Percentiles rank a stretch among this genome's conserved stretches.
Evolutionary conservation across 805 yeast genomes (phyloP).

Genomic region (Ogataea corticis): DNA sequence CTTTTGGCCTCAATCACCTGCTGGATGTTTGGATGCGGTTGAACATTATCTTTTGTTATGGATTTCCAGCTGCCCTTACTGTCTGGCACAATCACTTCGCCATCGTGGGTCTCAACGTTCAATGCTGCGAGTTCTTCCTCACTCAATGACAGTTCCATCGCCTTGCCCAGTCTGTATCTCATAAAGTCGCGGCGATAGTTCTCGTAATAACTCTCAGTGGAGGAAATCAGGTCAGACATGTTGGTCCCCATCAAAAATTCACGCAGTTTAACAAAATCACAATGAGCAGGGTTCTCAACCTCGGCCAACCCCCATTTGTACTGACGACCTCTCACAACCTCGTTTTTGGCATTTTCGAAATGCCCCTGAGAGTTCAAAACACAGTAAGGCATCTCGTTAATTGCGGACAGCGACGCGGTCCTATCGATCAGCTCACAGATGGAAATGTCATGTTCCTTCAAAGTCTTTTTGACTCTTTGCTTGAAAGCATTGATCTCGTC

Average conservation of each 20-base stretch:
- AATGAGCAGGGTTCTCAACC: conserved; percentile 72
- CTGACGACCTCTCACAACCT: conserved; percentile 66
- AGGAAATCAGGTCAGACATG: conserved; percentile 73
- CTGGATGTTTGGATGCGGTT: conserved; percentile 30
- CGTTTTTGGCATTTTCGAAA: conserved; percentile 44
- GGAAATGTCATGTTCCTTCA: conserved; percentile 56
- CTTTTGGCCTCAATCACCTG: conserved; percentile 28
- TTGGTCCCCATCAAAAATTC: conserved; percentile 65
- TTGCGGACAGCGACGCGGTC: conserved; percentile 37
- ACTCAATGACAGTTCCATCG: conserved; percentile 26
- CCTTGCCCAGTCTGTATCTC: conserved; percentile 33
- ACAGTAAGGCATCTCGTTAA: conserved; percentile 62
- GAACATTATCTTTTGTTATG: conserved; percentile 17
- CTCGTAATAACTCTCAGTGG: conserved; percentile 80
- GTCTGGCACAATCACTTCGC: conserved; percentile 25
- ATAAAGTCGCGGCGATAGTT: conserved; percentile 61
- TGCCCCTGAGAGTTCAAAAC: conserved; percentile 65
- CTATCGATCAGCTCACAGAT: conserved; percentile 51
- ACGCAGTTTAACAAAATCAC: conserved; percentile 72
- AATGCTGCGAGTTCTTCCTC: conserved; percentile 22
- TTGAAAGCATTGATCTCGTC: conserved; percentile 58
- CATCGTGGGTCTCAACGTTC: conserved; percentile 21
- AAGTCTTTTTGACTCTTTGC: conserved; percentile 47
- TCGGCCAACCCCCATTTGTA: conserved; percentile 89
- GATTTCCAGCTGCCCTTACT: conserved; percentile 29